Evolutionary conservation across 306 rosid species (phyloP).

Genomic region (Quercus suber): DNA sequence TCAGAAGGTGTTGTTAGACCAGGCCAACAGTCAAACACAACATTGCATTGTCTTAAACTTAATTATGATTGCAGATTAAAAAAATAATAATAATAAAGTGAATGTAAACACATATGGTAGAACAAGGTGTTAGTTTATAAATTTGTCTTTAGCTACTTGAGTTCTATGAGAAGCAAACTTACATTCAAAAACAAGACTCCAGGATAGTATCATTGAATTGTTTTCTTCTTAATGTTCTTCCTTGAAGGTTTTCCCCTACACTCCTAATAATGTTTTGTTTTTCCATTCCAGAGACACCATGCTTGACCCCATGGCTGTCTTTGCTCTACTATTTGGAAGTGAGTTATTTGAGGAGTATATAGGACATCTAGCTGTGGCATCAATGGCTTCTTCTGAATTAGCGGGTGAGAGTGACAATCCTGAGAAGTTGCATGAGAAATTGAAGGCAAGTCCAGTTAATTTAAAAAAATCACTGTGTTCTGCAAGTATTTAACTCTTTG

Average conservation of each 20-base stretch:
- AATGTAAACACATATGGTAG: no score
- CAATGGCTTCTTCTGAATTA: conserved; percentile 85
- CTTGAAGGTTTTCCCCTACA: background rate
- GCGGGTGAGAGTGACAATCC: conserved; percentile 53
- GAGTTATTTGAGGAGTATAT: conserved; percentile 87
- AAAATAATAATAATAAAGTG: no score
- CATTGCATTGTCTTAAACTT: no score
- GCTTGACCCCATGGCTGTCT: conserved; percentile 89
- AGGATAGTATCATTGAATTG: background rate
- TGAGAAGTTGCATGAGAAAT: conserved; percentile 65
- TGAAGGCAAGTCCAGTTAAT: conserved; percentile 66
- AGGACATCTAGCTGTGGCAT: conserved; percentile 88
- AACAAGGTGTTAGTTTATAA: no score
- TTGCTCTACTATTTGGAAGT: conserved; percentile 86
- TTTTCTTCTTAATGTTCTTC: background rate
- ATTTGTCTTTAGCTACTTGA: no score
- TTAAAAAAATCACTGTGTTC: background rate
- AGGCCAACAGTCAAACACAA: no score
- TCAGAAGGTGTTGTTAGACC: no score
- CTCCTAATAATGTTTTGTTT: conserved; percentile 7
- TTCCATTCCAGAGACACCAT: conserved; percentile 66
- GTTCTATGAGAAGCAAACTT: background rate
- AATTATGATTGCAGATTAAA: no score
- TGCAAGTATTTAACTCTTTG: background rate
- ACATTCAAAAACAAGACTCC: background rate